A percentile compares a stretch with the other conserved stretches of the same genome.
Conservation (phyloP, 1,139 yeast genomes). For the Suhomyces atakaporum region DNA sequence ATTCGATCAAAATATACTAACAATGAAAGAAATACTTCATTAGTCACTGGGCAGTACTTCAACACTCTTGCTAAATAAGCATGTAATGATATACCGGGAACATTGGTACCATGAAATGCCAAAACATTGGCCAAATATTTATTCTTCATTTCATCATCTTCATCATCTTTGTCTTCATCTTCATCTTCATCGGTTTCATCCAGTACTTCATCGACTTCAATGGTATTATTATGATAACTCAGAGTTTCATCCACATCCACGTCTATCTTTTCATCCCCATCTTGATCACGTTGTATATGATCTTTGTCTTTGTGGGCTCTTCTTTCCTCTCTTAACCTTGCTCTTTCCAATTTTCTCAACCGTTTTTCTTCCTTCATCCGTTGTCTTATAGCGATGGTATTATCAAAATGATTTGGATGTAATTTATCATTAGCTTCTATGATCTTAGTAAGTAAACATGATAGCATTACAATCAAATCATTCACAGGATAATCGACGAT, state of each 20-base stretch:
- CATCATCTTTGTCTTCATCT: conserved; percentile 36
- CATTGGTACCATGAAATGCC: conserved; percentile 93
- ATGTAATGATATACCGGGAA: conserved; percentile 90
- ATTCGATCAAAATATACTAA: conserved; percentile 93
- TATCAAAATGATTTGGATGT: conserved; percentile 70
- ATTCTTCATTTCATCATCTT: conserved; percentile 51
- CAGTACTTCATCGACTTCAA: conserved; percentile 11
- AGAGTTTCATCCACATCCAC: conserved; percentile 14
- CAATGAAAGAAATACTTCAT: conserved; percentile 88
- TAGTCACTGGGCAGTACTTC: conserved; percentile 96
- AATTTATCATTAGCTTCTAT: conserved; percentile 89
- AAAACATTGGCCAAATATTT: conserved; percentile 71
- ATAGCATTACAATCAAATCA: conserved; percentile 78
- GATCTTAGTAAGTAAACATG: conserved; percentile 80
- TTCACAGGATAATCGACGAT: conserved; percentile 83
- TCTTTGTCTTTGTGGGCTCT: conserved; percentile 18
- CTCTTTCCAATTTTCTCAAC: conserved; percentile 26
- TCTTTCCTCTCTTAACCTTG: conserved; percentile 12
- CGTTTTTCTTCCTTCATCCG: conserved; percentile 42
- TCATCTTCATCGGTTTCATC: conserved; percentile 18
- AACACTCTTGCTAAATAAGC: conserved; percentile 87
- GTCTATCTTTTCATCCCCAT: conserved; percentile 18
- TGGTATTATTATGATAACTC: conserved; percentile 9
- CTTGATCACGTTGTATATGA: conserved; percentile 20
- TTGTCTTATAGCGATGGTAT: conserved; percentile 50